Conservation (phyloP, 176 grass and related monocot species). For the Poa pratensis region DNA sequence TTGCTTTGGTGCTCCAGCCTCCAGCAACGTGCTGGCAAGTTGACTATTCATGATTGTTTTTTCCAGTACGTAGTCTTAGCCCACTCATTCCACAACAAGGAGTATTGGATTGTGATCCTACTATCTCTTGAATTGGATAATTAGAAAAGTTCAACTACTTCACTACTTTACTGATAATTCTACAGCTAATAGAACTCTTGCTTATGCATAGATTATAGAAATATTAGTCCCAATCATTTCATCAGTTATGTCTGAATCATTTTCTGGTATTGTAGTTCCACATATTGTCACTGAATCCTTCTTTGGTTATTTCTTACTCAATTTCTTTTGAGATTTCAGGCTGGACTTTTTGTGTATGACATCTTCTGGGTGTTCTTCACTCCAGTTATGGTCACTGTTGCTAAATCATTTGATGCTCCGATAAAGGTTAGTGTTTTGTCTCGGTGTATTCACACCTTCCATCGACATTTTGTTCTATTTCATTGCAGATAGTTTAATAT, state of each 20-base stretch:
- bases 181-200: background rate
- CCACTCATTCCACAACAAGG: background rate
- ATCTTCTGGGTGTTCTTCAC: conserved; percentile 99
- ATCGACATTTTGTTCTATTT: conserved; percentile 8
- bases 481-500: background rate
- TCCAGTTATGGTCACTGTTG: conserved; percentile 96
- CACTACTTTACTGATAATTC: background rate
- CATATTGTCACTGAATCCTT: background rate
- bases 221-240: conserved; percentile 28
- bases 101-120: background rate
- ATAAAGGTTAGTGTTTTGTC: conserved; percentile 71
- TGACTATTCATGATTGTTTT: background rate
- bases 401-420: conserved; percentile 98
- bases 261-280: conserved; percentile 24
- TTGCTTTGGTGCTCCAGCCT: background rate
- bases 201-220: background rate
- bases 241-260: background rate
- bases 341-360: conserved; percentile 90
- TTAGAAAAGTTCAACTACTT: background rate
- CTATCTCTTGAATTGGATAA: conserved; percentile 5
- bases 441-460: background rate
- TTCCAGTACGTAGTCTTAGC: background rate
- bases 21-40: background rate
- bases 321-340: conserved; percentile 44
- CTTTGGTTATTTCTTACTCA: background rate